Percentiles rank a stretch among this genome's conserved stretches.
These are phyloP conservation scores for Phanerodontia chrysosporium DNA, from an alignment of 768 basidiomycete species.

Conservation along the genomic window DNA sequence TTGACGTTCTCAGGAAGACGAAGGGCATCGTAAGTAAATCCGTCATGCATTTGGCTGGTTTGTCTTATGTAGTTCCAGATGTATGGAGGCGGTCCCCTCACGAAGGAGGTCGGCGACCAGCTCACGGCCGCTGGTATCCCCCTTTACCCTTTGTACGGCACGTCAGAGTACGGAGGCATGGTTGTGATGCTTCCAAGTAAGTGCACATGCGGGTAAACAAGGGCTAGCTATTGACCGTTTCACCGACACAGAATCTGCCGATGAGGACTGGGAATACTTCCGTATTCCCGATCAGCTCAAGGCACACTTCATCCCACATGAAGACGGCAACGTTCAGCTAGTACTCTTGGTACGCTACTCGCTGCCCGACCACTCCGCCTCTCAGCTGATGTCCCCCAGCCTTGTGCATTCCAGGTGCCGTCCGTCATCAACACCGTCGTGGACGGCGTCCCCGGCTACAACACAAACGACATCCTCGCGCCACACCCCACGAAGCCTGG, in stretches of 20 bases:
- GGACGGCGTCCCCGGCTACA: conserved; percentile 29
- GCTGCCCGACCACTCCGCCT: too few species aligned
- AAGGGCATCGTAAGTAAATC: conserved; percentile 11
- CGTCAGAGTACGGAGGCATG: conserved; percentile 1
- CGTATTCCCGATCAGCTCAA: not conserved
- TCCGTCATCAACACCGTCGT: conserved; percentile 30
- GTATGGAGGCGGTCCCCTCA: conserved; percentile 16
- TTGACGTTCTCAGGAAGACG: conserved; percentile 8
- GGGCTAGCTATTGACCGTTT: not conserved
- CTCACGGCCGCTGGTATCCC: conserved; percentile 7
- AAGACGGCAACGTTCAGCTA: not conserved
- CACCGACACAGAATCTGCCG: not conserved
- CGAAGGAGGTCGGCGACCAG: conserved; percentile 12
- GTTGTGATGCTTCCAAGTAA: conserved; percentile 2
- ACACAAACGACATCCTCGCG: conserved; percentile 37
- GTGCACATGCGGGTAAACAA: not conserved
- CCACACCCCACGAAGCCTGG: conserved; percentile 35
- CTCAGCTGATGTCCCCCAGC: not conserved
- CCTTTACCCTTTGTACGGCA: conserved; percentile 11
- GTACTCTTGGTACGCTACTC: not conserved
- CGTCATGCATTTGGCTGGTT: not conserved
- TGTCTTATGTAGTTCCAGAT: not conserved
- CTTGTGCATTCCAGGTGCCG: conserved; percentile 2
- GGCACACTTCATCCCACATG: conserved; percentile 5
- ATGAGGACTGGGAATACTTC: conserved; percentile 11